Evolutionary conservation across 192 early-diverging fungal species (phyloP).

Genomic region (Umbelopsis ramanniana): DNA sequence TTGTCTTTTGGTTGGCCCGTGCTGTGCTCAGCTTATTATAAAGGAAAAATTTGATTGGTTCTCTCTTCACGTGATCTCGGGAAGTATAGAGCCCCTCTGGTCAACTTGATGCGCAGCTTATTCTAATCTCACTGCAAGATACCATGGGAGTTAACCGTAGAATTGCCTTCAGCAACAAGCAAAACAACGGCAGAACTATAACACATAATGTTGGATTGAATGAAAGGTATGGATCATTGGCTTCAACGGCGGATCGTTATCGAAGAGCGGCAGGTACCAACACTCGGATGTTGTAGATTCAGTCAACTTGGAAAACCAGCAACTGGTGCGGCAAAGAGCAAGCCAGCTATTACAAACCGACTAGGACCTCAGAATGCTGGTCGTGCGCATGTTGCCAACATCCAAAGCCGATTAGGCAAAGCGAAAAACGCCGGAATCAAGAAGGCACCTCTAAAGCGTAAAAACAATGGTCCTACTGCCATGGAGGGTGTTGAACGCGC

Average conservation of each 20-base stretch:
- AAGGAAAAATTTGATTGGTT: neutral
- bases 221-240: constrained; percentile 29
- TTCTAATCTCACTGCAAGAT: constrained; percentile 4
- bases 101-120: neutral
- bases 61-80: neutral
- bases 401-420: constrained; percentile 16
- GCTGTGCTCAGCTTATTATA: too few relatives aligned
- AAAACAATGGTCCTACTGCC: neutral
- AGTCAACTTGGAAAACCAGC: constrained; percentile 25
- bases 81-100: too few relatives aligned
- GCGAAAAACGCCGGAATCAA: constrained; percentile 15
- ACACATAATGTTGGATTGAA: constrained; percentile 23
- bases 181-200: constrained; percentile 14
- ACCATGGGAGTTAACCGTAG: constrained; percentile 11
- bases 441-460: neutral
- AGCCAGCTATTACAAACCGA: neutral
- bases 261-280: constrained; percentile 3
- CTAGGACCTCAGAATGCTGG: constrained; percentile 1
- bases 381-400: neutral
- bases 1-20: too few relatives aligned
- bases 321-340: neutral
- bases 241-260: neutral
- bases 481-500: constrained; percentile 23
- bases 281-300: constrained; percentile 24
- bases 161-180: neutral